Base-by-base conservation (phyloP, 345 rosid species). In the Streptanthus diversifolius region DNA sequence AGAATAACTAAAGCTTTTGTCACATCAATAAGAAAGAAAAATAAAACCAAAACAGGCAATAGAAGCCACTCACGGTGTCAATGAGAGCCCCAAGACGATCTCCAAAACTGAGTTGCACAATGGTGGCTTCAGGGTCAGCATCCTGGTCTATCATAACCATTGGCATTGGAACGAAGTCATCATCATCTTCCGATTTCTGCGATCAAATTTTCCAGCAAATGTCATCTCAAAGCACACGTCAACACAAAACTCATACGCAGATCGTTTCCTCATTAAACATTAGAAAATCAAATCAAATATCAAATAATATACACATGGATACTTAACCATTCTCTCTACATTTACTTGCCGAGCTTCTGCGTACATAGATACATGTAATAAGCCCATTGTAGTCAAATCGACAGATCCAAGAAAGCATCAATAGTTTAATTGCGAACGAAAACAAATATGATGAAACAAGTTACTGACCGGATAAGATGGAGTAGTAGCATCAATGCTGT, bases 21-120 rank as follows among this genome's bases (percentile, higher is more conserved):
- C 36, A 33, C 36, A 33, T 33, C 7, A 29, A 5, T 1, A 29
- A 29, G 6, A 29, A 29, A 29, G 7, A 29, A 29, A 29, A 29
- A 5, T 4, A 29, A 29, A 29, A 24, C 25, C 25, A 24, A 24
- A 24, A 24, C 25, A 29, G 32, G 32, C 0, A 29, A 29, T 29
- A 29, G 32, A 29, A 29, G 7, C 8, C 33, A 5, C 33, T 30
- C 1, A 30, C 97, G 5, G 99, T 95, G 82, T 95, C 96, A 84
- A 91, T 80, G 24, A 95, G 90, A 65, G 96, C 96, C 59, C 99
- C 99, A 63, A 95, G 86, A 64, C 97, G 97, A 84, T 95, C 95
- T 68, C 99, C 99, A 73, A 91, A 89, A 81, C 97, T 90, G 72
- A 95, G 83, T 64, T 95, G 89, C 25, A 95, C 97, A 72, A 85